Conservation (phyloP, 2,329 filamentous ascomycete genomes). For the Calonectria hongkongensis region DNA sequence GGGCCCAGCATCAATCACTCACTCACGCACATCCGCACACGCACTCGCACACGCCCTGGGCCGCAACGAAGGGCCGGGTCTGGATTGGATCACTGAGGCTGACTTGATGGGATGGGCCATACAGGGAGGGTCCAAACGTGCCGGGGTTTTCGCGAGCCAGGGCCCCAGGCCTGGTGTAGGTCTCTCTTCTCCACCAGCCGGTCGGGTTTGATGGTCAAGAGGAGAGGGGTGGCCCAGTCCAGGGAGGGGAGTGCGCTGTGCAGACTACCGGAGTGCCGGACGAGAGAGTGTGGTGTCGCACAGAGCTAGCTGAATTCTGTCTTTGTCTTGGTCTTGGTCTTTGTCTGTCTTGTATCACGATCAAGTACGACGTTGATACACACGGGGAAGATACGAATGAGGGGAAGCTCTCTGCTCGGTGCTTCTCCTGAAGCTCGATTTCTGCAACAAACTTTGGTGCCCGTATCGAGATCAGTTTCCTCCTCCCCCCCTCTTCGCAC, state of each 20-base stretch:
- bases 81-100: conserved; percentile 32
- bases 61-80: conserved; percentile 19
- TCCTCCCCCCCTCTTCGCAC: neutral
- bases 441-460: conserved; percentile 7
- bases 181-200: conserved; percentile 42
- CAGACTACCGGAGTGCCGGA: conserved; percentile 30
- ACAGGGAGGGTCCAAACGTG: conserved; percentile 29
- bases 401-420: conserved; percentile 22
- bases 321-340: neutral
- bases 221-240: conserved; percentile 1
- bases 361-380: conserved; percentile 19
- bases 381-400: neutral
- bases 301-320: conserved; percentile 13
- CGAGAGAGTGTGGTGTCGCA: neutral
- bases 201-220: conserved; percentile 40
- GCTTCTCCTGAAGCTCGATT: conserved; percentile 14
- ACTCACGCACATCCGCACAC: neutral
- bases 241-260: conserved; percentile 35
- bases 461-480: neutral
- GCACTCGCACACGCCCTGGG: conserved; percentile 16
- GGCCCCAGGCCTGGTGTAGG: conserved; percentile 26
- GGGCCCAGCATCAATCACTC: conserved; percentile 27
- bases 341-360: conserved; percentile 13
- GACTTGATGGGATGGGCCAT: conserved; percentile 30
- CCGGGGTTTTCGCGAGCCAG: conserved; percentile 30